phyloP scores from a whole-genome alignment of 495 filamentous ascomycete species.

The Penicillium canescens region DNA sequence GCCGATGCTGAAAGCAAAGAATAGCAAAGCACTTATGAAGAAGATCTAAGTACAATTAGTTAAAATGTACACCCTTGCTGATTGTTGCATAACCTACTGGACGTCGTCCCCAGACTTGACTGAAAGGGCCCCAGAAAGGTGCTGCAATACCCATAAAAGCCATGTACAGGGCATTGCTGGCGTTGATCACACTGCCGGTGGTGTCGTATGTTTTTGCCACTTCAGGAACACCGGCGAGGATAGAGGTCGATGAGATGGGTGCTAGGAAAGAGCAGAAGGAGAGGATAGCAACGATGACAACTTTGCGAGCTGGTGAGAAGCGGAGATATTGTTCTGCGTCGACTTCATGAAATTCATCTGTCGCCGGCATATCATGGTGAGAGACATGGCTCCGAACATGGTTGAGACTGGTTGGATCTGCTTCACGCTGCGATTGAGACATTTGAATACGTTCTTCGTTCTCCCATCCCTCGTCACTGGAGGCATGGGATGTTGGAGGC shows the following conservation, averaged over 20 bases:
- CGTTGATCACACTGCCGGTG: constrained; percentile 64
- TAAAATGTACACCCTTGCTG: neutral
- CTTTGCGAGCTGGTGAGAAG: constrained; percentile 56
- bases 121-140: constrained; percentile 67
- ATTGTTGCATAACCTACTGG: constrained; percentile 40
- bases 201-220: constrained; percentile 62
- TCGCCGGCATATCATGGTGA: constrained; percentile 35
- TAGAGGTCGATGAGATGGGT: constrained; percentile 66
- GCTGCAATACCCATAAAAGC: constrained; percentile 69
- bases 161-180: constrained; percentile 70
- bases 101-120: constrained; percentile 65
- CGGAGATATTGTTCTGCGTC: constrained; percentile 52
- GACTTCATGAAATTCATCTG: constrained; percentile 27
- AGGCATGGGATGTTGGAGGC: constrained; percentile 17
- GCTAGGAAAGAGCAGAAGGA: constrained; percentile 69
- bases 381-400: constrained; percentile 31
- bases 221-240: constrained; percentile 69
- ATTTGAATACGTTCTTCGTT: constrained; percentile 13
- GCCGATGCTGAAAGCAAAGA: constrained; percentile 63
- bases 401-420: constrained; percentile 13
- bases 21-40: constrained; percentile 55
- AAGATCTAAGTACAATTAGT: constrained; percentile 48
- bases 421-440: constrained; percentile 11
- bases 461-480: constrained; percentile 15
- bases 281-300: constrained; percentile 60